Conservation (phyloP, 2,329 filamentous ascomycete species). For the Rasamsonia emersonii region DNA sequence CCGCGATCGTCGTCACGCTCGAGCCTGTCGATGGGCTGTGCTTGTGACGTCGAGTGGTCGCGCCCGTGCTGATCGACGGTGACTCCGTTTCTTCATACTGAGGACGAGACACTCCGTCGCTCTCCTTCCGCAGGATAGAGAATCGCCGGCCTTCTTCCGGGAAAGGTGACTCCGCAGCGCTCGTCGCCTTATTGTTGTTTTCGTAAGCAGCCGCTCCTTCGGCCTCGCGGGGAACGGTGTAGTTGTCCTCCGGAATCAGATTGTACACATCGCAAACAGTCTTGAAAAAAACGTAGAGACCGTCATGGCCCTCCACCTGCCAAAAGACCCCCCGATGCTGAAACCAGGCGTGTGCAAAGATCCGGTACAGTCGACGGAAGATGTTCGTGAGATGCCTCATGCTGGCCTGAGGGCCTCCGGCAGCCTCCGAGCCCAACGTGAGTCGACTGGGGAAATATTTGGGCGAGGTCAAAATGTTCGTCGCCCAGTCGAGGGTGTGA, state of each 20-base stretch:
- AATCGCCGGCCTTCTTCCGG: conserved; percentile 21
- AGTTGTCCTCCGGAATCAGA: conserved; percentile 85
- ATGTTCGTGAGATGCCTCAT: conserved; percentile 77
- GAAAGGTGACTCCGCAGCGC: conserved; percentile 14
- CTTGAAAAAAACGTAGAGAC: conserved; percentile 94
- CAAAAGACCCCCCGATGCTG: conserved; percentile 93
- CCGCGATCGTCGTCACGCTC: conserved; percentile 70
- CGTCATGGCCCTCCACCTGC: conserved; percentile 83
- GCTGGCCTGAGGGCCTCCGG: conserved; percentile 35
- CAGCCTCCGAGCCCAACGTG: conserved; percentile 43
- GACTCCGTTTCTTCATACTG: conserved; percentile 21
- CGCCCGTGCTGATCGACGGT: conserved; percentile 47
- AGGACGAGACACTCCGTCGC: conserved; percentile 13
- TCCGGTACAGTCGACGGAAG: conserved; percentile 85
- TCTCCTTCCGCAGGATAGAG: conserved; percentile 29
- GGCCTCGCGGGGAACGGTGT: conserved; percentile 87
- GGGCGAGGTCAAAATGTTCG: conserved; percentile 84
- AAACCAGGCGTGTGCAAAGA: conserved; percentile 98
- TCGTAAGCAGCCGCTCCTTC: conserved; percentile 61
- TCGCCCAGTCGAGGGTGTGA: conserved; percentile 96
- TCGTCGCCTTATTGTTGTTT: conserved; percentile 1
- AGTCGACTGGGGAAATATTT: conserved; percentile 92
- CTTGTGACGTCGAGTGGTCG: conserved; percentile 75
- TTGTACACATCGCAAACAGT: conserved; percentile 89
- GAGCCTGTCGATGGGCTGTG: conserved; percentile 73